These are phyloP conservation scores for Candida buenavistaensis DNA, from an alignment of 1,139 yeast species.

Conservation along the genomic window DNA sequence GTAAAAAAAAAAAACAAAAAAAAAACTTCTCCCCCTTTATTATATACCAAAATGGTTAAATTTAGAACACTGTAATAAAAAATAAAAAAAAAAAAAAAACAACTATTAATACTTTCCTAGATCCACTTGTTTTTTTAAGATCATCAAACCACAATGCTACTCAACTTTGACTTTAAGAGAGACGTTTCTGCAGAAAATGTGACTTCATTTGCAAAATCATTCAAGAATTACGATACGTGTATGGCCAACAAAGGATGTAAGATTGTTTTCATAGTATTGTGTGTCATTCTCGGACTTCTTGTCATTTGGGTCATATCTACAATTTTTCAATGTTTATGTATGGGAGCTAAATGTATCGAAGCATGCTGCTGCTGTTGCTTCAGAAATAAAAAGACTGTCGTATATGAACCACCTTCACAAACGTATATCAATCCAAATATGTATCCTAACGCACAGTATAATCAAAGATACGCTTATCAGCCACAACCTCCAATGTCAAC, in stretches of 20 bases:
- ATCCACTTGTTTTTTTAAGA: too few species aligned
- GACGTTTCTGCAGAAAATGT: slow-evolving; percentile 12
- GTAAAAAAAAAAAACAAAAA: too few species aligned
- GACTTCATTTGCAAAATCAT: slow-evolving; percentile 53
- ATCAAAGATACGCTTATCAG: slow-evolving; percentile 14
- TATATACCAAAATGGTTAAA: too few species aligned
- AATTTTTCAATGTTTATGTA: slow-evolving; percentile 43
- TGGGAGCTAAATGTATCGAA: slow-evolving; percentile 44
- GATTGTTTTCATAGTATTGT: slow-evolving; percentile 74
- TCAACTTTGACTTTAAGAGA: slow-evolving; percentile 29
- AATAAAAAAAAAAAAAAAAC: too few species aligned
- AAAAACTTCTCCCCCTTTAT: too few species aligned
- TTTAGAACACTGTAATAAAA: too few species aligned
- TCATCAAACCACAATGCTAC: too few species aligned
- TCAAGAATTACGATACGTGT: slow-evolving; percentile 73
- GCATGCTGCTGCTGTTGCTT: slow-evolving; percentile 52
- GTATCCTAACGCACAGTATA: slow-evolving; percentile 32
- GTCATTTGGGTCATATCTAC: slow-evolving; percentile 45
- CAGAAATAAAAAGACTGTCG: slow-evolving; percentile 14
- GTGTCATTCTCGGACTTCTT: slow-evolving; percentile 53
- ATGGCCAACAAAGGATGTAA: slow-evolving; percentile 77
- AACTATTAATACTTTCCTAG: too few species aligned
- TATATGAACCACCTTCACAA: slow-evolving; percentile 11
- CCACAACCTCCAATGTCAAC: slow-evolving; percentile 15
- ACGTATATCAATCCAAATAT: slow-evolving; percentile 37